These are phyloP conservation scores for Trametes hirsuta DNA, from an alignment of 1,284 basidiomycete species.

Conservation along the genomic window DNA sequence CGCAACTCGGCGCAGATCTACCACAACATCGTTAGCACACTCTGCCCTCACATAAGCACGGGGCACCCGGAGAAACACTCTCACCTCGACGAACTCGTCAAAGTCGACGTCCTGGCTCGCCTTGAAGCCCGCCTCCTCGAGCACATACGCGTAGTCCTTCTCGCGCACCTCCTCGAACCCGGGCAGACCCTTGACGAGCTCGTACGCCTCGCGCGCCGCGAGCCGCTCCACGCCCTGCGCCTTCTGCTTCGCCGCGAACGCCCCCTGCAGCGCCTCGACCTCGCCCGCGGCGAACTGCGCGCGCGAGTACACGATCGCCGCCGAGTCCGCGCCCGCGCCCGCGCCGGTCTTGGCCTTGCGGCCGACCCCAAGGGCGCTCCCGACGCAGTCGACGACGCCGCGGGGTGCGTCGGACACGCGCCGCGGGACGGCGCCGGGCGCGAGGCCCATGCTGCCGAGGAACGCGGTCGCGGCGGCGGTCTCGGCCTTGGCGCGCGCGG, in stretches of 20 bases:
- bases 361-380: slow-evolving; percentile 36
- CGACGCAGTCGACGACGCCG: slow-evolving; percentile 41
- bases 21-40: slow-evolving; percentile 2
- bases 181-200: slow-evolving; percentile 49
- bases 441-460: slow-evolving; percentile 79
- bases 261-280: slow-evolving; percentile 58
- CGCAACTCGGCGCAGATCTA: slow-evolving; percentile 84
- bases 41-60: not conserved
- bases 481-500: slow-evolving; percentile 58
- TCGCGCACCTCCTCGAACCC: slow-evolving; percentile 55
- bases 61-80: not conserved
- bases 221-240: slow-evolving; percentile 33
- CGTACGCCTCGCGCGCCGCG: slow-evolving; percentile 43
- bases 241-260: slow-evolving; percentile 48
- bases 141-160: slow-evolving; percentile 72
- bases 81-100: slow-evolving; percentile 82
- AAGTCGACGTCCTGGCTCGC: slow-evolving; percentile 61
- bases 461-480: slow-evolving; percentile 66
- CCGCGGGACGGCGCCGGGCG: slow-evolving; percentile 41
- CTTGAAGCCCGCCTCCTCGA: slow-evolving; percentile 75
- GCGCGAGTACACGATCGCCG: slow-evolving; percentile 49
- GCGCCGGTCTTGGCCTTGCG: slow-evolving; percentile 22
- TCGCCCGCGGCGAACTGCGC: slow-evolving; percentile 74
- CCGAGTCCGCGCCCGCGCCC: slow-evolving; percentile 29
- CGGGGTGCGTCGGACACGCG: slow-evolving; percentile 33